A percentile compares a stretch with the other conserved stretches of the same genome.
Evolutionary conservation across 1,139 yeast genomes (phyloP).

Genomic region (Taphrina confusa): DNA sequence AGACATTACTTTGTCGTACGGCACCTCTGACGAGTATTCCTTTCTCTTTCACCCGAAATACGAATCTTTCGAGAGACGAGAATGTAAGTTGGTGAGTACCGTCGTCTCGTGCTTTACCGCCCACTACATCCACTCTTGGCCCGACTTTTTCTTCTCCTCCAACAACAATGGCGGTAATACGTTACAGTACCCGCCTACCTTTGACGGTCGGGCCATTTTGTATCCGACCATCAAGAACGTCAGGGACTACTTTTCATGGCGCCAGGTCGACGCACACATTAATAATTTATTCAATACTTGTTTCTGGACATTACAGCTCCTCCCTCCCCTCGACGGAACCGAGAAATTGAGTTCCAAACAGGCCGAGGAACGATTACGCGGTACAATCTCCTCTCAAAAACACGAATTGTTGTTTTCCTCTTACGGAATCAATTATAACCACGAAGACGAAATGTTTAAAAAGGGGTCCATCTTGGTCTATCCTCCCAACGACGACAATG

Average conservation of each 20-base stretch:
- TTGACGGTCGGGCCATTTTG: conserved; percentile 86
- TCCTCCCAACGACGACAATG: neutral
- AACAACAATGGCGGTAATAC: no score
- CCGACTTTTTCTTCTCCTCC: conserved; percentile 51
- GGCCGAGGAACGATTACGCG: conserved; percentile 55
- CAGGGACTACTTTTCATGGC: conserved; percentile 86
- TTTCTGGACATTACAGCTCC: conserved; percentile 80
- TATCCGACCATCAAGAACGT: conserved; percentile 68
- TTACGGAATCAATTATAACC: conserved; percentile 84
- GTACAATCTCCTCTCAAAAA: conserved; percentile 80
- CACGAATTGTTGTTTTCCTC: conserved; percentile 77
- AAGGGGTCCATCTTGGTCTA: conserved; percentile 69
- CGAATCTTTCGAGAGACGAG: conserved; percentile 15
- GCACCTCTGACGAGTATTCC: conserved; percentile 87
- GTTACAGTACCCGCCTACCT: conserved; percentile 65
- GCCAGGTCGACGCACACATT: conserved; percentile 96
- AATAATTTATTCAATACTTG: conserved; percentile 90
- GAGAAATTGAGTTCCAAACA: conserved; percentile 56
- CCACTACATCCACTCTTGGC: conserved; percentile 70
- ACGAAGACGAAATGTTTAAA: conserved; percentile 81
- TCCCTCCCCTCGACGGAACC: conserved; percentile 39
- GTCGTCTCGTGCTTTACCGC: conserved; percentile 83
- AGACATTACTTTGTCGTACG: conserved; percentile 80
- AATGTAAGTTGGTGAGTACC: conserved; percentile 70
- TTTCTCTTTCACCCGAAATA: conserved; percentile 10